Percentiles rank a stretch among this genome's conserved stretches.
Evolutionary conservation across 1,284 basidiomycete genomes (phyloP).

Genomic region (Ceratobasidium sp.): DNA sequence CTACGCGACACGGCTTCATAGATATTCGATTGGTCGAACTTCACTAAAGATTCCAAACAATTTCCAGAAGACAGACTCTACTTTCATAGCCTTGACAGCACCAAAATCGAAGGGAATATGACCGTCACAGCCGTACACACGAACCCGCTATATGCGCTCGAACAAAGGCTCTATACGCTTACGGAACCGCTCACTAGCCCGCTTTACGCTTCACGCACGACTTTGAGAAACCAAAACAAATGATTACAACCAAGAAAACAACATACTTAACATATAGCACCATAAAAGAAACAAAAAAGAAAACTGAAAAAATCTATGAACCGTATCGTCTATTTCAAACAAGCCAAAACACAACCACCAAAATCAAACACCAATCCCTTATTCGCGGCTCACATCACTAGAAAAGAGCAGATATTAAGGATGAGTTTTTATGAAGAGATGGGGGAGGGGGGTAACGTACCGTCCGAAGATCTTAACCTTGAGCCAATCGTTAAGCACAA

Average conservation of each 20-base stretch:
- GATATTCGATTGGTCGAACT: too few relatives aligned
- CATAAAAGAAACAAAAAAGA: not conserved
- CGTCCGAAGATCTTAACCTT: slow-evolving; percentile 94
- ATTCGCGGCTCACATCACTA: slow-evolving; percentile 42
- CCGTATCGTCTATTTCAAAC: slow-evolving; percentile 32
- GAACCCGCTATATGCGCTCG: too few relatives aligned
- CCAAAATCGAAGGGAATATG: too few relatives aligned
- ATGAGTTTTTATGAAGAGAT: not conserved
- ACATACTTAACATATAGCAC: not conserved
- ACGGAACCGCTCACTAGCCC: not conserved
- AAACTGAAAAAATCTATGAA: slow-evolving; percentile 9
- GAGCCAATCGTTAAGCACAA: slow-evolving; percentile 91
- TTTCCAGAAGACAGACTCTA: too few relatives aligned
- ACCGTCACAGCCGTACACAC: too few relatives aligned
- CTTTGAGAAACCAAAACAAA: not conserved
- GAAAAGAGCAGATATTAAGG: not conserved
- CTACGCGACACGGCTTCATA: too few relatives aligned
- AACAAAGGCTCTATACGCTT: too few relatives aligned
- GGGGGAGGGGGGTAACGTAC: slow-evolving; percentile 69
- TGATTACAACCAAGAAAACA: not conserved
- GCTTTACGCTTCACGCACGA: not conserved
- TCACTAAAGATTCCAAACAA: too few relatives aligned
- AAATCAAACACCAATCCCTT: not conserved
- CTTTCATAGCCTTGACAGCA: too few relatives aligned
- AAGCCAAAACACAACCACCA: not conserved